Evolutionary conservation across 73 alveolate genomes (phyloP), one percentile per base, ranked within the genome.

Genomic region (Paramecium sonneborni): DNA sequence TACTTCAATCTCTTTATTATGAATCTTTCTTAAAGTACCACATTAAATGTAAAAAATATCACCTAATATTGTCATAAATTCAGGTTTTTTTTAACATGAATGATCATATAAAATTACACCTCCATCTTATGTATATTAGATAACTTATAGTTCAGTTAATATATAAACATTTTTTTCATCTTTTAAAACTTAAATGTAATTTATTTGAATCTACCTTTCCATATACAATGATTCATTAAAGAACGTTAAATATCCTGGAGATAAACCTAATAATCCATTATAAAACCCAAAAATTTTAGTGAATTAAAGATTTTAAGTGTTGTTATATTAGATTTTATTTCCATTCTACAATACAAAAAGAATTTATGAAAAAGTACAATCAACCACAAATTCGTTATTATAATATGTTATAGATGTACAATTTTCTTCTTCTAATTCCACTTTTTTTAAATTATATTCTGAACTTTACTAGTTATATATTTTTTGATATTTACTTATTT

Each of bases 281-380:
- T 62, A 62, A 12, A 30, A 62, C 9, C 48, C 39, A 11, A 30
- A 26, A 12, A 62, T 62, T 62, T 26, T 3, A 62, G 48, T 62
- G 24, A 62, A 62, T 62, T 62, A 6, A 62, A 62, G 43, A 26
- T 62, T 9, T 32, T 9, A 3, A 21, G 8, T 7, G 32, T 18
- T 52, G 5, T 62, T 8, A 12, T 62, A 62, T 30, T 21, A 0
- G 5, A 62, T n/a, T 12, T 26, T 3, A 62, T 15, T 62, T 0
- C 84, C 84, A 62, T 62, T 62, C 84, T 62, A 6, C 84, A 62
- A 62, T 62, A 62, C 28, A 62, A 62, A 62, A 26, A 3, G 21
- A 62, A 62, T 26, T 30, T 43, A 62, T 6, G 84, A 23, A 32
- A 4, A 1, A 2, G 84, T 3, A 12, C 84, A 62, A 62, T 62